A percentile compares a stretch with the other conserved stretches of the same genome.
Conservation (phyloP, 73 alveolate genomes). For the Blepharisma japonicum region DNA sequence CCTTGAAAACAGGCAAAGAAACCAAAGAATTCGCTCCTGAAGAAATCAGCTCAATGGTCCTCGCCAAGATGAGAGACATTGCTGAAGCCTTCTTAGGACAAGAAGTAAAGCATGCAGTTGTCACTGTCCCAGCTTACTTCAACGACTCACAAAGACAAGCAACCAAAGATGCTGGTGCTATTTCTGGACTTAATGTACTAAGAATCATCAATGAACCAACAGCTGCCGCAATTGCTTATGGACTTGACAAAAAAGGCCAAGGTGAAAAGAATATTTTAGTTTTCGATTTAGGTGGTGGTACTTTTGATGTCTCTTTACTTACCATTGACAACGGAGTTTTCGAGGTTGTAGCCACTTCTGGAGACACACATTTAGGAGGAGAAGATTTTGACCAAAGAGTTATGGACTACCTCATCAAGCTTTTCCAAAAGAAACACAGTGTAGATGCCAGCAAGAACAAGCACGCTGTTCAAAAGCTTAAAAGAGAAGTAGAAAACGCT, state of each 20-base stretch:
- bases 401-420: conserved; percentile 89
- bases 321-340: conserved; percentile 96
- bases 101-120: conserved; percentile 94
- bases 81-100: conserved; percentile 77
- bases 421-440: conserved; percentile 84
- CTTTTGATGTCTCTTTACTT: conserved; percentile 96
- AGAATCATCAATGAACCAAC: conserved; percentile 98
- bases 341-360: conserved; percentile 95
- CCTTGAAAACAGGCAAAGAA: conserved; percentile 56
- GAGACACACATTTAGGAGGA: conserved; percentile 99
- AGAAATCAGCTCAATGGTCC: conserved; percentile 88
- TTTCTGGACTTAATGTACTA: conserved; percentile 94
- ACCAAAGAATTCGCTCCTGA: conserved; percentile 77
- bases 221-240: conserved; percentile 99
- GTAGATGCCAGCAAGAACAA: conserved; percentile 81
- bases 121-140: conserved; percentile 98
- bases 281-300: conserved; percentile 97
- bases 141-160: conserved; percentile 95
- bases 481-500: conserved; percentile 96
- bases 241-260: conserved; percentile 86
- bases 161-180: conserved; percentile 98
- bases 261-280: conserved; percentile 89
- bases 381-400: conserved; percentile 97
- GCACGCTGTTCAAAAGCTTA: conserved; percentile 91
- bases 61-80: conserved; percentile 74